phyloP scores from a whole-genome alignment of 1,139 yeast genomes.

The Oligophagozyma castellii region DNA sequence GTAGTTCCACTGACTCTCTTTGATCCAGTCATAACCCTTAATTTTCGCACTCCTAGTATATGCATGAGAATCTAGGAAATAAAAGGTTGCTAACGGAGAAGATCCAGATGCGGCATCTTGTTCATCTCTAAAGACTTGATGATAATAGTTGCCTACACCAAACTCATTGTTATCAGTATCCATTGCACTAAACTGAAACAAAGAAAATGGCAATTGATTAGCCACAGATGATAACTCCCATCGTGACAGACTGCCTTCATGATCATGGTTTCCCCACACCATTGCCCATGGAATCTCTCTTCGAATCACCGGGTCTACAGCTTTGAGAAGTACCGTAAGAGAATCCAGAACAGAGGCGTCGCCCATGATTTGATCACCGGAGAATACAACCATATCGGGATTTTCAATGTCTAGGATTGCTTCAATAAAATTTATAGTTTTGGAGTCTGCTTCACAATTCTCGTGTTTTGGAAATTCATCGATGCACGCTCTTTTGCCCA shows the following conservation, averaged over 20 bases:
- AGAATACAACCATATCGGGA: constrained; percentile 70
- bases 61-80: constrained; percentile 73
- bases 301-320: constrained; percentile 52
- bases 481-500: constrained; percentile 61
- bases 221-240: constrained; percentile 45
- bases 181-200: constrained; percentile 48
- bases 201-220: constrained; percentile 48
- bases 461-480: constrained; percentile 47
- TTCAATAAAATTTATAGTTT: constrained; percentile 50
- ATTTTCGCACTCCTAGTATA: constrained; percentile 51
- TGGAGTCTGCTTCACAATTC: constrained; percentile 60
- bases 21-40: constrained; percentile 82
- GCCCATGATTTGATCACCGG: constrained; percentile 72
- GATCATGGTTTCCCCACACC: constrained; percentile 58
- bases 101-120: constrained; percentile 6
- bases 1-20: constrained; percentile 55
- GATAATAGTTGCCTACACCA: constrained; percentile 70
- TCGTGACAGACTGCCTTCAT: constrained; percentile 60
- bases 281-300: constrained; percentile 69
- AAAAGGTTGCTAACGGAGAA: constrained; percentile 41
- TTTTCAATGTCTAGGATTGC: constrained; percentile 52
- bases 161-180: constrained; percentile 31
- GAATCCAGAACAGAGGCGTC: constrained; percentile 57
- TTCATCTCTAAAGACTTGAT: constrained; percentile 30
- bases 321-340: constrained; percentile 64